Evolutionary conservation across 805 yeast species (phyloP), one percentile per base, ranked within the genome.

Genomic region (Starmerella apicola): DNA sequence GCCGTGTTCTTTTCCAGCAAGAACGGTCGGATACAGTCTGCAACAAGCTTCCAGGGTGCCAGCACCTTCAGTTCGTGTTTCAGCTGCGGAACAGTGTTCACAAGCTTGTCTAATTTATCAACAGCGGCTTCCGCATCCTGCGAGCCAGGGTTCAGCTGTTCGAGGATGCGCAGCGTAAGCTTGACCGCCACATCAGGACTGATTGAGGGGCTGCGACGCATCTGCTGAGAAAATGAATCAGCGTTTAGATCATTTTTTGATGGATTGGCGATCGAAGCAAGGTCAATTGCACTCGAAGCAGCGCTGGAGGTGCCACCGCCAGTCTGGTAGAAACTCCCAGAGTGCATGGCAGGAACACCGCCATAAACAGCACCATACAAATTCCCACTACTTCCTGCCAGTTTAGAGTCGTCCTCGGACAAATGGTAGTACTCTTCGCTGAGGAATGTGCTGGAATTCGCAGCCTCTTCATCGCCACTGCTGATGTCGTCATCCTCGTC

Each of bases 1-100:
- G 74, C 76, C 22, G 76, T 66, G 34, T 71, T 67, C 5, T 64
- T 65, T 50, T 72, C 75, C 21, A 72, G 62, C 17, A 86, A 57
- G 54, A 84, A 63, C 17, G 68, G 67, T 50, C 76, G 81, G 9
- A 86, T 65, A 24, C 74, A 49, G 32, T 61, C 59, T 12, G 56
- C 53, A 20, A 60, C 57, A 19, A 53, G 54, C 5, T 55, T 42
- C 48, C 64, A 47, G 5, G 56, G 41, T 3, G 42, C 41, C 13
- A 26, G 15, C 30, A 31, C 34, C 30, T 28, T 36, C 43, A 37
- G 38, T 24, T 34, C 51, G n/a, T 28, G 16, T 10, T 7, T 33
- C 20, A 47, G 34, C 9, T 25, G 20, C 8, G 53, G 53, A 23
- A 40, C 37, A 3, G 43, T 18, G 5, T 24, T 22, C 17, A 50